Conservation (phyloP, 2,329 filamentous ascomycete species). For the Gnomoniopsis sp. region DNA sequence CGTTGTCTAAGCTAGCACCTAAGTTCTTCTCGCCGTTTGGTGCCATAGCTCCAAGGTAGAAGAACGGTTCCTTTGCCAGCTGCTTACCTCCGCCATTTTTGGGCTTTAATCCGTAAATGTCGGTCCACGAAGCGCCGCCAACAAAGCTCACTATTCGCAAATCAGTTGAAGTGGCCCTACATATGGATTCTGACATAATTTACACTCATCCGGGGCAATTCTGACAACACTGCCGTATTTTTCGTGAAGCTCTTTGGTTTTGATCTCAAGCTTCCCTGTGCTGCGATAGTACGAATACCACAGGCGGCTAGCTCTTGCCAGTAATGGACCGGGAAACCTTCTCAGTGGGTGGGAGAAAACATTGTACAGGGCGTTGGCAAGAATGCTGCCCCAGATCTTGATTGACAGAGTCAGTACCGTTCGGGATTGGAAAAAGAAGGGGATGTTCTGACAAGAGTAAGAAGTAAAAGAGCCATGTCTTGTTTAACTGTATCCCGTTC, state of each 20-base stretch:
- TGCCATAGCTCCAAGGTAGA: background rate
- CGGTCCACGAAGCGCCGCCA: background rate
- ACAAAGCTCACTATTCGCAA: background rate
- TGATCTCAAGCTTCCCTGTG: background rate
- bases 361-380: background rate
- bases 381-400: no score
- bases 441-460: no score
- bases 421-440: no score
- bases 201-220: conserved; percentile 2
- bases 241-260: conserved; percentile 3
- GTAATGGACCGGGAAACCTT: background rate
- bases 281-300: background rate
- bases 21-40: conserved; percentile 3
- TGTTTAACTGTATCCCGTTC: no score
- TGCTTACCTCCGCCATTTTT: background rate
- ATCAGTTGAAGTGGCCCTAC: background rate
- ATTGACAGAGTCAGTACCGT: no score
- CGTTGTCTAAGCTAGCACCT: background rate
- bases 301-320: background rate
- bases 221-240: conserved; percentile 2
- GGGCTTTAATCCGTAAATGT: background rate
- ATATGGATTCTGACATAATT: background rate
- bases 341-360: background rate
- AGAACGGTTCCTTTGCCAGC: background rate
- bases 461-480: no score